phyloP scores from a whole-genome alignment of 176 grass and related monocot genomes.

The Raddia distichophylla region DNA sequence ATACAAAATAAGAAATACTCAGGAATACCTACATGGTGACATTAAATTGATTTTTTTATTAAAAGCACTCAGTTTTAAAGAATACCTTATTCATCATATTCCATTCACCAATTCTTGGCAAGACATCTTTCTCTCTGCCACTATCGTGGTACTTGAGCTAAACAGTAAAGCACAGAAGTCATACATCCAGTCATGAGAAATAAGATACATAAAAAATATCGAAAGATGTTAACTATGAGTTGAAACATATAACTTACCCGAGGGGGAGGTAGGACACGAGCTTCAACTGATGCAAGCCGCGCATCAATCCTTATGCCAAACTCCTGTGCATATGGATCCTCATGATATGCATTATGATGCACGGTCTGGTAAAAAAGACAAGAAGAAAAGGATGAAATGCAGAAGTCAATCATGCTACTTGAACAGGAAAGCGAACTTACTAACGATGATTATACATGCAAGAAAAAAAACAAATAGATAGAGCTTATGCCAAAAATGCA shows the following conservation, averaged over 20 bases:
- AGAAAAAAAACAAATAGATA: slow-evolving; percentile 26
- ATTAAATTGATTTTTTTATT: slow-evolving; percentile 16
- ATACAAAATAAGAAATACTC: not conserved
- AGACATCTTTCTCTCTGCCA: slow-evolving; percentile 70
- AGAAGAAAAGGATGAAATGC: not conserved
- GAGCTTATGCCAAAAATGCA: not conserved
- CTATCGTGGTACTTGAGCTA: slow-evolving; percentile 76
- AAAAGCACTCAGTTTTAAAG: not conserved
- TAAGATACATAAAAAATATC: not conserved
- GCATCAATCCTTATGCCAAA: slow-evolving; percentile 74
- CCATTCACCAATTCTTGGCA: slow-evolving; percentile 73
- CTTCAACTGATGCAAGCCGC: slow-evolving; percentile 63
- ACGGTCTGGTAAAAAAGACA: slow-evolving; percentile 61
- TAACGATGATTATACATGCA: not conserved
- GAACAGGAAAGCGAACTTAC: not conserved
- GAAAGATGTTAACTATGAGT: slow-evolving; percentile 18
- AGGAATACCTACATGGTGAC: not conserved
- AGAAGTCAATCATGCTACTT: not conserved
- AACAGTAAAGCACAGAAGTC: slow-evolving; percentile 21
- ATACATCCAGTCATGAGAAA: slow-evolving; percentile 23
- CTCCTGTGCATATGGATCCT: slow-evolving; percentile 72
- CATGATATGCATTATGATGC: slow-evolving; percentile 66
- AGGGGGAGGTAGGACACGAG: slow-evolving; percentile 71
- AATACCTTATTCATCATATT: slow-evolving; percentile 82
- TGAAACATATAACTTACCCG: slow-evolving; percentile 48